phyloP scores from a whole-genome alignment of 2,329 filamentous ascomycete genomes.

The Cladosporium oxysporum region DNA sequence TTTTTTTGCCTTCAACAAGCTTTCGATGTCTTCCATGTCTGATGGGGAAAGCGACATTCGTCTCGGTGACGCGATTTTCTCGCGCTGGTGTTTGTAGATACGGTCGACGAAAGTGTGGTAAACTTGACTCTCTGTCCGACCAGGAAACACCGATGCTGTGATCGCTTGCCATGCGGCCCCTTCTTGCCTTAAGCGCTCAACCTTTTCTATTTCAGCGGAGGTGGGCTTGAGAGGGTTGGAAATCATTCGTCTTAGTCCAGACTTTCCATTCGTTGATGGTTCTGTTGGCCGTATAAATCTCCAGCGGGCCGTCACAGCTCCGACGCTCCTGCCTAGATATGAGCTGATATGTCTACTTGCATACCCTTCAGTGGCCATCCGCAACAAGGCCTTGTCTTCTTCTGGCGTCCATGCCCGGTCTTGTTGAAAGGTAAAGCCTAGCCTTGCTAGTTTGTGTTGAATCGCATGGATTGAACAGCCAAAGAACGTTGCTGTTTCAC shows the following conservation, averaged over 20 bases:
- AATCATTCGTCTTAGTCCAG: background rate
- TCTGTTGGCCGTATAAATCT: background rate
- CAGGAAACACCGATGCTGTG: background rate
- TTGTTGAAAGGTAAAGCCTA: background rate
- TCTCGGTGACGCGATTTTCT: background rate
- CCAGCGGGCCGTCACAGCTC: background rate
- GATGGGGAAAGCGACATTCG: background rate
- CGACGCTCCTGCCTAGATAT: background rate
- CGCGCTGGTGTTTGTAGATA: background rate
- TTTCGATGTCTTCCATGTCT: background rate
- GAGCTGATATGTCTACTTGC: background rate
- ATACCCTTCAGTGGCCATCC: background rate
- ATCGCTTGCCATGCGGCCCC: background rate
- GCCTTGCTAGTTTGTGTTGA: rapidly evolving
- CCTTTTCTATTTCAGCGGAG: background rate
- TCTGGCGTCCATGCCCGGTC: background rate
- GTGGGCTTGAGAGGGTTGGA: background rate
- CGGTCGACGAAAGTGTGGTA: background rate
- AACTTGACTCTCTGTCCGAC: background rate
- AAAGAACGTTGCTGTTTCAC: background rate
- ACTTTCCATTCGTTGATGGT: background rate
- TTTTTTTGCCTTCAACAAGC: background rate
- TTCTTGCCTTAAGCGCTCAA: background rate
- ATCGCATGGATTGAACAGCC: background rate
- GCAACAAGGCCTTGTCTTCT: background rate